These are phyloP conservation scores for Cucumis sativus DNA, from an alignment of 306 rosid genomes.

Conservation along the genomic window Cucumber_9930_V3 NC_026661.2:2021501-2022000, in stretches of 20 bases:
- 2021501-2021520: background rate
- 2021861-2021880: background rate
- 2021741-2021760: background rate
- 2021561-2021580: background rate
- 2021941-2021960: conserved; percentile 43
- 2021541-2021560: background rate
- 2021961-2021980: conserved; percentile 48
- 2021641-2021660: background rate
- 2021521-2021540: background rate
- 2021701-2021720: background rate
- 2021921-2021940: conserved; percentile 52
- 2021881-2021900: background rate
- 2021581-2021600: background rate
- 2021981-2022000: conserved; percentile 82
- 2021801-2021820: background rate
- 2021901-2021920: background rate
- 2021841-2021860: background rate
- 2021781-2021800: background rate
- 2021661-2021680: background rate
- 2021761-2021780: background rate
- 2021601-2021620: background rate
- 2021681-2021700: background rate
- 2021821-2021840: background rate
- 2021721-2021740: background rate
- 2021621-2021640: background rate